Conservation (phyloP, 805 yeast species). For the Candida broadrunensis region DNA sequence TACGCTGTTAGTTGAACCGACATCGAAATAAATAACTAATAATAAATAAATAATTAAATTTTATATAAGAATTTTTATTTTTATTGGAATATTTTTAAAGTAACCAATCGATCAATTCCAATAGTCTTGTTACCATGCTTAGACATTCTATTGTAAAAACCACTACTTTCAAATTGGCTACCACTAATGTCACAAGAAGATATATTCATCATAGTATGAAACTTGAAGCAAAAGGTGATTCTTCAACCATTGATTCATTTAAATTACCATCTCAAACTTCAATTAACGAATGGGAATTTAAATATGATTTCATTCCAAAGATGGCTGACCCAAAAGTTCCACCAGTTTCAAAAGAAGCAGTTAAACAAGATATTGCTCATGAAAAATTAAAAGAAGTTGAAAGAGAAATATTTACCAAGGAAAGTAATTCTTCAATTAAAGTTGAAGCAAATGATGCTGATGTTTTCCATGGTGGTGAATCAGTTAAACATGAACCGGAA, state of each 20-base stretch:
- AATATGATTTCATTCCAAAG: constrained; percentile 44
- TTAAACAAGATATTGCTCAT: constrained; percentile 47
- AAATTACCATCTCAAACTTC: constrained; percentile 47
- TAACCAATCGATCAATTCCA: too few relatives aligned
- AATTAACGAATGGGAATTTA: constrained; percentile 49
- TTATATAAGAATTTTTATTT: too few relatives aligned
- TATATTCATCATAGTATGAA: not conserved
- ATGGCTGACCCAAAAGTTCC: constrained; percentile 40
- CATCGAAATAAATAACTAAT: too few relatives aligned
- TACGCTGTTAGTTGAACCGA: too few relatives aligned
- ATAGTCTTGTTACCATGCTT: too few relatives aligned
- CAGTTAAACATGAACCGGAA: constrained; percentile 36
- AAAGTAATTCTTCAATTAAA: constrained; percentile 31
- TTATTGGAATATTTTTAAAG: too few relatives aligned
- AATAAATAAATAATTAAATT: too few relatives aligned
- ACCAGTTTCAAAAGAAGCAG: constrained; percentile 46
- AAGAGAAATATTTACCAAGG: constrained; percentile 33
- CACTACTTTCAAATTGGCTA: too few relatives aligned
- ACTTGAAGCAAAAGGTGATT: constrained; percentile 48
- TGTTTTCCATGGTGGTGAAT: constrained; percentile 43
- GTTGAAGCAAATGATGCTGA: constrained; percentile 43
- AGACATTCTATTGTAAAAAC: too few relatives aligned
- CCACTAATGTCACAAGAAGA: too few relatives aligned
- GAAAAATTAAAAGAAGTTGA: constrained; percentile 36
- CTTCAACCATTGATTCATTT: constrained; percentile 56